Percentiles rank a stretch among this genome's conserved stretches.
Conservation (phyloP, 2,329 filamentous ascomycete species). For the Penicillium verrucosum region DNA sequence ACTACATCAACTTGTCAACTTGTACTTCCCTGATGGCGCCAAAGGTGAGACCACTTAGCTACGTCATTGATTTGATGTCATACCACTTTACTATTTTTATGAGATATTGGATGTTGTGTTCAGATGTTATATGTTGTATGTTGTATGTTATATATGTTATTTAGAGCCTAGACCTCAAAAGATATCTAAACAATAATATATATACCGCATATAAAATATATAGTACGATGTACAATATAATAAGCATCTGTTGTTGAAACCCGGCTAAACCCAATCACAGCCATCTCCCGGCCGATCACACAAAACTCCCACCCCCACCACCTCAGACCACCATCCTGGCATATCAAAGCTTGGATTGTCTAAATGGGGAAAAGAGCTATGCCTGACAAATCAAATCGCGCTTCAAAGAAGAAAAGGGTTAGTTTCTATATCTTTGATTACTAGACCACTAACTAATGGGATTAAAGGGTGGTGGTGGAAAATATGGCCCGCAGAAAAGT, state of each 20-base stretch:
- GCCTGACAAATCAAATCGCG: slow-evolving; percentile 23
- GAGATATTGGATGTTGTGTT: not conserved
- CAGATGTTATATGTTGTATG: no score
- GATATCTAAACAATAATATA: not conserved
- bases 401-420: slow-evolving; percentile 37
- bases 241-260: not conserved
- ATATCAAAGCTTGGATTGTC: slow-evolving; percentile 3
- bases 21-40: not conserved
- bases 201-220: no score
- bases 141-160: not conserved
- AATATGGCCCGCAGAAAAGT: slow-evolving; percentile 31
- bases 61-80: slow-evolving; percentile 30
- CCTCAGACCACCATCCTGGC: not conserved
- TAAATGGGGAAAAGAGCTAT: slow-evolving; percentile 32
- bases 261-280: slow-evolving; percentile 20
- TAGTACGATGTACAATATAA: not conserved
- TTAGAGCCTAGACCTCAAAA: not conserved
- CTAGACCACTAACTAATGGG: not conserved
- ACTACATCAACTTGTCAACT: not conserved
- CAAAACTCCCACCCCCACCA: slow-evolving; percentile 15
- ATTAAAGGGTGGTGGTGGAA: slow-evolving; percentile 27
- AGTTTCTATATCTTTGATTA: not conserved
- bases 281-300: slow-evolving; percentile 14
- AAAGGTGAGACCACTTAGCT: slow-evolving; percentile 4
- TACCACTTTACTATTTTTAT: slow-evolving; percentile 3